Evolutionary conservation across 2,329 filamentous ascomycete genomes (phyloP).

Genomic region (Trichoderma asperellum): DNA sequence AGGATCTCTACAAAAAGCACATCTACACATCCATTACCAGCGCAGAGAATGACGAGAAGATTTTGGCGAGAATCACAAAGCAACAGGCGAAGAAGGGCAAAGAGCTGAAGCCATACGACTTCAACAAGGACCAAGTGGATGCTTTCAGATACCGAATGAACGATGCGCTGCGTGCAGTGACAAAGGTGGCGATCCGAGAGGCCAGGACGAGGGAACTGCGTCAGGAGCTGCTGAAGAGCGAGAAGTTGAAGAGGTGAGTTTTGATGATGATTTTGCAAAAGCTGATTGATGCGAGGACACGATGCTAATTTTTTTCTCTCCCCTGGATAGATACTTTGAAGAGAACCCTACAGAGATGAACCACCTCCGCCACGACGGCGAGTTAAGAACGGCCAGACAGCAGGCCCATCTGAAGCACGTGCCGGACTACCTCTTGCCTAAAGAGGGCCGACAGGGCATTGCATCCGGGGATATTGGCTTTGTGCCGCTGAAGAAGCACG

Average conservation of each 20-base stretch:
- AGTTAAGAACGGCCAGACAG: constrained; percentile 78
- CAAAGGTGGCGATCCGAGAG: constrained; percentile 85
- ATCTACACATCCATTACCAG: constrained; percentile 78
- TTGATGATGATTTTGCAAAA: not conserved
- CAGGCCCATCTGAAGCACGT: constrained; percentile 93
- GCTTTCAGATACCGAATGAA: constrained; percentile 94
- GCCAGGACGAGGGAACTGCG: constrained; percentile 85
- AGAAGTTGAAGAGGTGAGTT: constrained; percentile 76
- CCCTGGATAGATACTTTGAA: constrained; percentile 72
- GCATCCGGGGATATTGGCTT: constrained; percentile 73
- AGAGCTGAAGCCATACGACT: constrained; percentile 86
- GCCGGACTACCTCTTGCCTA: constrained; percentile 88
- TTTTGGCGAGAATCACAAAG: constrained; percentile 77
- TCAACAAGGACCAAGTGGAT: constrained; percentile 92
- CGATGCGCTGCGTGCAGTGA: constrained; percentile 88
- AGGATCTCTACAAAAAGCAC: constrained; percentile 83
- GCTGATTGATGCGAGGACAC: not conserved
- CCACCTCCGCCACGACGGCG: constrained; percentile 87
- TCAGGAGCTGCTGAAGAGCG: constrained; percentile 87
- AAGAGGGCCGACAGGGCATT: constrained; percentile 70
- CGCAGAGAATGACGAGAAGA: constrained; percentile 80
- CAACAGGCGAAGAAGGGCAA: constrained; percentile 78
- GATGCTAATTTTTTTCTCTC: not conserved
- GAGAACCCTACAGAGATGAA: constrained; percentile 90
- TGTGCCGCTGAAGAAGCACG: constrained; percentile 66